Base-by-base conservation (phyloP, 192 early-diverging fungal species). In the Entomortierella chlamydospora region DNA sequence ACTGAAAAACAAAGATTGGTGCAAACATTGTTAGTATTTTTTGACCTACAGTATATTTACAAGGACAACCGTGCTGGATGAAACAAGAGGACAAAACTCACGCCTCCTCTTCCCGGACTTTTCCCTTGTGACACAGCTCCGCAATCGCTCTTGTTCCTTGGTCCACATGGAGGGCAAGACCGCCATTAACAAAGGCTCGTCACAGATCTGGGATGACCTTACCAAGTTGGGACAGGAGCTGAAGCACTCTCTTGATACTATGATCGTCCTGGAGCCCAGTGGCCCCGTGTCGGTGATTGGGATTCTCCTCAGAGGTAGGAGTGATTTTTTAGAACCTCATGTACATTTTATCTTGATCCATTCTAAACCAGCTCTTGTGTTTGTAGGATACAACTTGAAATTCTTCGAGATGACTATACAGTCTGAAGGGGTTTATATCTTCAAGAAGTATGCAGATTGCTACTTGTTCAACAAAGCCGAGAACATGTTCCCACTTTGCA, bases 181-280 rank as follows among this genome's bases (percentile, higher is more conserved):
- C 6, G 2, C 29, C 5, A 10, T 3, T 1, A 57, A 57, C 30
- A 33, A 33, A 7, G 55, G 55, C 1, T 34, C 1, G 6, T 29
- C 29, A 1, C 55, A 57, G 30, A 57, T 34, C 17, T 57, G 55
- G 55, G 55, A 57, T 34, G 55, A 57, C 17, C 17, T 57, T 1
- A 68, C 65, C 42, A 68, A 68, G 45, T 25, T 68, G 12, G 65
- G 26, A 50, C 65, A 68, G 25, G 65, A 68, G 33, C 65, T 68
- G 15, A 58, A 68, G 23, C 52, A 58, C 30, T 57, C 65, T 49
- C 25, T 68, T 29, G 64, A 66, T 30, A 51, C 64, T 6, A 66
- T 66, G 53, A 56, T 66, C 18, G 20, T 23, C 6, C 64, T 43
- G 10, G 30, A 66, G 17, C 31, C 55, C 29, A 20, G 12, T 13